Evolutionary conservation across 495 filamentous ascomycete species (phyloP).

Genomic region (Viridothelium virens): DNA sequence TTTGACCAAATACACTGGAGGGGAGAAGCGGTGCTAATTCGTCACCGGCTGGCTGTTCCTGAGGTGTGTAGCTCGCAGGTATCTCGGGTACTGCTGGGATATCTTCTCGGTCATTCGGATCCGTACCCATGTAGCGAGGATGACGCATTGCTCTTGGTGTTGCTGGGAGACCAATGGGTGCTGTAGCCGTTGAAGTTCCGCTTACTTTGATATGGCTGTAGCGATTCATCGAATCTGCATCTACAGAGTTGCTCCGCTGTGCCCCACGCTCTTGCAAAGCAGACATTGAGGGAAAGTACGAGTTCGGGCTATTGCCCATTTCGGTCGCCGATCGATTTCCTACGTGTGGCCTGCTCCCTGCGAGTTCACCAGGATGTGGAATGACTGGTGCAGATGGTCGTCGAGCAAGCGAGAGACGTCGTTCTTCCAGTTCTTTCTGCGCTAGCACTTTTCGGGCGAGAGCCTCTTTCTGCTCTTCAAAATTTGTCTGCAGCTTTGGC

Average conservation of each 20-base stretch:
- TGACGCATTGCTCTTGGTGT: constrained; percentile 82
- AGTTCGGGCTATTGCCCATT: constrained; percentile 30
- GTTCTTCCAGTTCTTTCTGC: constrained; percentile 78
- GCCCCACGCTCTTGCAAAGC: neutral
- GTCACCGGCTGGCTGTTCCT: constrained; percentile 10
- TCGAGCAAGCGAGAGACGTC: constrained; percentile 70
- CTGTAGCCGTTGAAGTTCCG: constrained; percentile 29
- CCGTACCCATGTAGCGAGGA: constrained; percentile 50
- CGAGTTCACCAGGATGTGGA: constrained; percentile 61
- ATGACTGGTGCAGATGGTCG: constrained; percentile 73
- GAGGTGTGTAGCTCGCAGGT: constrained; percentile 33
- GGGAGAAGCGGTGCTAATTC: constrained; percentile 29
- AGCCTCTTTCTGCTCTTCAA: constrained; percentile 17
- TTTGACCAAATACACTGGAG: constrained; percentile 30
- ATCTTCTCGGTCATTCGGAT: constrained; percentile 47
- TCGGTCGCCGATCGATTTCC: constrained; percentile 33
- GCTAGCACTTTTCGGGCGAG: constrained; percentile 58
- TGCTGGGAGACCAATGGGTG: constrained; percentile 62
- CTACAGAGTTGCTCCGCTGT: constrained; percentile 21
- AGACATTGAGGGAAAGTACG: constrained; percentile 24
- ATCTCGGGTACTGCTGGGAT: constrained; percentile 61
- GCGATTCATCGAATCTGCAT: constrained; percentile 25
- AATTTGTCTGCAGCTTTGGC: constrained; percentile 32
- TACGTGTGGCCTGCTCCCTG: constrained; percentile 27
- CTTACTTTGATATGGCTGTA: constrained; percentile 15